phyloP scores from a whole-genome alignment of 2,329 filamentous ascomycete genomes.

The Trichoderma breve region DNA sequence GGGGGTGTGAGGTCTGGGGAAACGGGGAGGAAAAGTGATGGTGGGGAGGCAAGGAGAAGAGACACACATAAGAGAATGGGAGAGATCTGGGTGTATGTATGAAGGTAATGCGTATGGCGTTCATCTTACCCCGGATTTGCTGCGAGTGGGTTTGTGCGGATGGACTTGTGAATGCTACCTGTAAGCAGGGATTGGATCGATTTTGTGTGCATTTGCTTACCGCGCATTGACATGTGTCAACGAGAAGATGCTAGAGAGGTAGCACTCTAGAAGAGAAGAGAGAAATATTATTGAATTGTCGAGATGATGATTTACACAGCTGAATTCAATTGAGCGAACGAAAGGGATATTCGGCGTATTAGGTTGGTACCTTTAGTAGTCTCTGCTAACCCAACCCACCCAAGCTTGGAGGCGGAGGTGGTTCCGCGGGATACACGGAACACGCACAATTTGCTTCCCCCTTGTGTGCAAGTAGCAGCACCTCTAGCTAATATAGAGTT shows the following conservation, averaged over 20 bases:
- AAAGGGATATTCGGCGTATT: too few relatives aligned
- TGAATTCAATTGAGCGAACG: too few relatives aligned
- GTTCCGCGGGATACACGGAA: neutral
- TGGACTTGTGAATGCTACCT: neutral
- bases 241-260: too few relatives aligned
- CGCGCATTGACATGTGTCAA: too few relatives aligned
- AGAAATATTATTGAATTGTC: too few relatives aligned
- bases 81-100: neutral
- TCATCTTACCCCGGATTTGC: conserved; percentile 9
- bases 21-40: neutral
- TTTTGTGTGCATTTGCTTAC: neutral
- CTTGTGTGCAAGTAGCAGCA: neutral
- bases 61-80: neutral
- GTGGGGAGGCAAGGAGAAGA: neutral
- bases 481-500: neutral
- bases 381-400: neutral
- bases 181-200: neutral
- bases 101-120: neutral
- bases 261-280: too few relatives aligned
- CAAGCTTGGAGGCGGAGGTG: neutral
- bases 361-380: too few relatives aligned
- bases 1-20: neutral
- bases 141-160: neutral
- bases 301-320: too few relatives aligned
- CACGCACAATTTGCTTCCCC: neutral